Base-by-base conservation (phyloP, 306 rosid species). In the Fragaria vesca region DNA sequence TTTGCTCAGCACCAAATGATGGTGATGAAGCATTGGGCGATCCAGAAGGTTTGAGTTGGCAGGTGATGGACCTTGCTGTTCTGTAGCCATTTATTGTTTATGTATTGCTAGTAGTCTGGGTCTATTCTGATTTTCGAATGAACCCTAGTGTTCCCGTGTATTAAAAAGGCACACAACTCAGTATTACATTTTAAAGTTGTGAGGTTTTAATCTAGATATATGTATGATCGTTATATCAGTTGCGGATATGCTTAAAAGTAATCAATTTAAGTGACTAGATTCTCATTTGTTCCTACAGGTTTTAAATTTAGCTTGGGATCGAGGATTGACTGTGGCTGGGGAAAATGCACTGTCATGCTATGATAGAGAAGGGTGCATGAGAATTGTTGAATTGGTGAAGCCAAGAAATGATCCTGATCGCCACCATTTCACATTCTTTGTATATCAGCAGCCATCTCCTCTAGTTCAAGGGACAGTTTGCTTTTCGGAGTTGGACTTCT, bases 11-110 rank as follows among this genome's bases (percentile, higher is more conserved):
- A 63, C 83, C 84, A 79, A 92, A 80, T 52, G 96, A 87, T 81
- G 86, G 75, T 76, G 88, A 88, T 63, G 97, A 91, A 79, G 79
- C 97, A 26, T 82, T 90, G 78, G 85, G 93, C 51, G 99, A 95
- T 83, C 93, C 97, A 63, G 97, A 95, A 84, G 89, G 93, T 67
- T 86, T 95, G 85, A 87, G 89, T 85, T 93, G 97, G 97, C 99
- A 95, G 97, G 99, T 95, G 73, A 84, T 48, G 75, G 46, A 15
- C 55, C 57, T 62, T 69, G 8, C 28, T 77, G 38, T 28, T 69
- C 13, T 76, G 24, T 54, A 34, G 65, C 50, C 26, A 2, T 71
- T 74, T 80, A 68, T 77, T 60, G 17, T 71, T 75, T n/a, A 26
- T n/a, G 57, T 47, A 69, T 10, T 71, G 13, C 63, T 38, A 40